Base-by-base conservation (phyloP, 306 rosid species). In the Canavalia gladiata region DNA sequence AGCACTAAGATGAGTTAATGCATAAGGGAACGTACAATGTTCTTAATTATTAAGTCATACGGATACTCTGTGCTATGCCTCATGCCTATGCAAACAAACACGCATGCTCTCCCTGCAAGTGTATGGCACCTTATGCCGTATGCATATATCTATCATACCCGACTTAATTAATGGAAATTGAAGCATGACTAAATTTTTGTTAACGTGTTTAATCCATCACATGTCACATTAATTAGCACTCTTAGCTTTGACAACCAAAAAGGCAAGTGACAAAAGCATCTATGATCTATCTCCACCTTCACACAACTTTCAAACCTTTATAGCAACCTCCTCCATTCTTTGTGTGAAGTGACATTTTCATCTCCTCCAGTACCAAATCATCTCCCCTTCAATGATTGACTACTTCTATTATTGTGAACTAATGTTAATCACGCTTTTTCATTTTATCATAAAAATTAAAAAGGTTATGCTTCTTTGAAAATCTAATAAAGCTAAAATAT, bases 311-410 rank as follows among this genome's bases (percentile, higher is more conserved):
- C 25, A 52, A 59, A 46, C 58, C 63, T 42, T 50, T 46, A 68
- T 69, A 31, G 62, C 69, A 47, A 68, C 62, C 63, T 76, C 71
- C 78, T 42, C 86, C 64, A 46, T 82, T 57, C 80, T 72, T 55
- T 58, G 1, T 63, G 76, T 54, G 70, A 83, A 45, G 78, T 51
- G 71, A 77, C 75, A 11, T 70, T 49, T 71, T 34, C 29, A 71
- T 18, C 7, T 52, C 9, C 7, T 52, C 9, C 13, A 7, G n/a
- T 35, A 12, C 47, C 5, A 13, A 11, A 62, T 64, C 68, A 13
- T 41, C 47, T 64, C 46, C 6, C 25, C 69, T 64, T 37, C 47
- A 37, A 64, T 64, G 30, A 13, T 64, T 34, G 9, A 63, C 6
- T 30, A 31, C 7, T 33, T 18, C 8, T 33, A 3, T 72, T 72